These are phyloP conservation scores for Cyclaneusma minus DNA, from an alignment of 2,329 filamentous ascomycete genomes.

Conservation along the genomic window DNA sequence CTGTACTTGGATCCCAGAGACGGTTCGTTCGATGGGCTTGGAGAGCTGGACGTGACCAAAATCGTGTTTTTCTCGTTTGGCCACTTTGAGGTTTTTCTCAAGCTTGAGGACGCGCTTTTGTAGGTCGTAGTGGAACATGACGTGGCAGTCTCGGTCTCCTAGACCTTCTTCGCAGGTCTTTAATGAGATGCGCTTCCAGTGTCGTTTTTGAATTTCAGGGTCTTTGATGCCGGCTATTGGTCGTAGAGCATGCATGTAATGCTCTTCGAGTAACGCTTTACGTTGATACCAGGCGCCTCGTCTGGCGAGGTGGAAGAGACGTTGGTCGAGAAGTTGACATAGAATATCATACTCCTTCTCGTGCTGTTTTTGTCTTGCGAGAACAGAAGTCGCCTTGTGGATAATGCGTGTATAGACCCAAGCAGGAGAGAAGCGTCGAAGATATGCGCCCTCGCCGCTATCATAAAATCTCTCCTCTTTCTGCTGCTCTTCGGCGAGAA, in stretches of 20 bases:
- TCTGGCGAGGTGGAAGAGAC: slow-evolving; percentile 70
- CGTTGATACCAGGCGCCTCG: slow-evolving; percentile 92
- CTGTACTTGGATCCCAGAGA: slow-evolving; percentile 67
- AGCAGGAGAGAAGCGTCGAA: slow-evolving; percentile 77
- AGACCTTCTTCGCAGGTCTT: slow-evolving; percentile 74
- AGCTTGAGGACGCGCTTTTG: slow-evolving; percentile 90
- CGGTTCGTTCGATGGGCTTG: slow-evolving; percentile 58
- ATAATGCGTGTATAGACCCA: slow-evolving; percentile 90
- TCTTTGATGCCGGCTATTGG: slow-evolving; percentile 9
- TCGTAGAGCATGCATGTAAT: slow-evolving; percentile 64
- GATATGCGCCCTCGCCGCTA: slow-evolving; percentile 72
- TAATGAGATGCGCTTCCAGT: slow-evolving; percentile 66
- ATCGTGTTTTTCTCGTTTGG: slow-evolving; percentile 78
- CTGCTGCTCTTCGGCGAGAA: slow-evolving; percentile 58
- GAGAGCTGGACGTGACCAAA: slow-evolving; percentile 73
- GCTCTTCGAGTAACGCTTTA: slow-evolving; percentile 85
- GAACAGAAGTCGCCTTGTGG: slow-evolving; percentile 68
- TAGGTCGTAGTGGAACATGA: slow-evolving; percentile 87
- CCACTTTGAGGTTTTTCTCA: slow-evolving; percentile 68
- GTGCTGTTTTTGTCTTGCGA: slow-evolving; percentile 73
- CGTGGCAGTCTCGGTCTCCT: slow-evolving; percentile 75
- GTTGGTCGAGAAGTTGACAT: slow-evolving; percentile 60
- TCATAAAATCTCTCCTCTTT: slow-evolving; percentile 70
- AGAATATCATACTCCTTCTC: slow-evolving; percentile 60
- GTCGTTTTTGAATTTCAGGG: slow-evolving; percentile 53